A percentile compares a stretch with the other conserved stretches of the same genome.
These are phyloP conservation scores for Aureobasidium sp. DNA, from an alignment of 2,329 filamentous ascomycete species.

Conservation along the genomic window DNA sequence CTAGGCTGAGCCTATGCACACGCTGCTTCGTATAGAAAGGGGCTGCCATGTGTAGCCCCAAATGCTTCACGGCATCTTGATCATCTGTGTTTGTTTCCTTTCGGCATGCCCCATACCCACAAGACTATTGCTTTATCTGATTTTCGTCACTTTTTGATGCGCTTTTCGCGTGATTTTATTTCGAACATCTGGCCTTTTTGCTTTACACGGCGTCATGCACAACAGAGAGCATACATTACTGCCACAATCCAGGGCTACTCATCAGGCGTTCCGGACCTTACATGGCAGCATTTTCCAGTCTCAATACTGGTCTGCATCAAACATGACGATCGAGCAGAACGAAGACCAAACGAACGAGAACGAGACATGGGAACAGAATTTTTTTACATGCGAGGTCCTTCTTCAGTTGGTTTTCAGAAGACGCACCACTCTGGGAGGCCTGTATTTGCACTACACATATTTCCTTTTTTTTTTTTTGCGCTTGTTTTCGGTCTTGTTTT, in stretches of 20 bases:
- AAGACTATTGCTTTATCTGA: constrained; percentile 9
- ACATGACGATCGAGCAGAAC: constrained; percentile 3
- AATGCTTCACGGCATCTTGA: constrained; percentile 15
- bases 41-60: neutral
- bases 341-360: neutral
- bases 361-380: constrained; percentile 6
- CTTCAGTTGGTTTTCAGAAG: neutral
- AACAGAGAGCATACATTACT: constrained; percentile 6
- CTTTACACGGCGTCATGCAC: constrained; percentile 8
- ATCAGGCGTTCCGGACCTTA: constrained; percentile 10
- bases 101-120: constrained; percentile 9
- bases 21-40: neutral
- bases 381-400: constrained; percentile 9
- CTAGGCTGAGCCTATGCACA: neutral
- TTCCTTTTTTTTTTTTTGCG: neutral
- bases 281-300: constrained; percentile 5
- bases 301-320: constrained; percentile 6
- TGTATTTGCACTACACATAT: constrained; percentile 13
- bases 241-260: constrained; percentile 1
- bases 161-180: neutral
- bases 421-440: constrained; percentile 11
- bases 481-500: neutral
- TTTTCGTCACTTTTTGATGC: neutral
- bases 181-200: constrained; percentile 1
- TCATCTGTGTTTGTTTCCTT: constrained; percentile 7